Conservation (phyloP, 2,329 filamentous ascomycete species). For the Xylaria hypoxylon region DNA sequence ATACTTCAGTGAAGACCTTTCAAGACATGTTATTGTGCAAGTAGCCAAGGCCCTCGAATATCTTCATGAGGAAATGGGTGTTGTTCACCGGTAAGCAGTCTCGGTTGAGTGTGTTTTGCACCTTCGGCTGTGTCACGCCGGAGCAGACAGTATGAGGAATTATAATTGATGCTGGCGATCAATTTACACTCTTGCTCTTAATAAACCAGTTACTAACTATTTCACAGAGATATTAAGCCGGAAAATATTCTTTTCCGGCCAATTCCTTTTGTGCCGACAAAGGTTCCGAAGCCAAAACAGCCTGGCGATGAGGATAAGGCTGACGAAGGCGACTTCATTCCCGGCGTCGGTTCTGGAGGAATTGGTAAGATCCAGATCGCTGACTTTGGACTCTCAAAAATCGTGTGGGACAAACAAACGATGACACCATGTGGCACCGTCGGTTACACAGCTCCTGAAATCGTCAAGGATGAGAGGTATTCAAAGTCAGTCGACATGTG, state of each 20-base stretch:
- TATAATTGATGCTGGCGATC: background rate
- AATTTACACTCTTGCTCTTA: background rate
- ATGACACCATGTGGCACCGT: slow-evolving; percentile 99
- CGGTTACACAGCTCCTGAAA: slow-evolving; percentile 97
- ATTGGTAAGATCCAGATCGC: slow-evolving; percentile 98
- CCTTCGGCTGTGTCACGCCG: background rate
- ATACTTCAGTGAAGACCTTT: slow-evolving; percentile 97
- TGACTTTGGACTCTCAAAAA: slow-evolving; percentile 96
- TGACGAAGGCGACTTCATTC: slow-evolving; percentile 93
- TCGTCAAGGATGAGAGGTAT: slow-evolving; percentile 98
- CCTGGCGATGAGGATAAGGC: slow-evolving; percentile 97
- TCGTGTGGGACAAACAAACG: slow-evolving; percentile 97
- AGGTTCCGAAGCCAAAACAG: slow-evolving; percentile 80
- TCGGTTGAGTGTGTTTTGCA: background rate
- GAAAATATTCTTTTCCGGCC: slow-evolving; percentile 97
- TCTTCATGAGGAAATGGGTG: slow-evolving; percentile 91
- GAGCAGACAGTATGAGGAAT: background rate
- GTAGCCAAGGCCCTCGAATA: slow-evolving; percentile 96
- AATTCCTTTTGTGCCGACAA: slow-evolving; percentile 82
- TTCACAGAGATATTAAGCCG: slow-evolving; percentile 90
- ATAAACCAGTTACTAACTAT: background rate
- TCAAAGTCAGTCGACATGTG: slow-evolving; percentile 99
- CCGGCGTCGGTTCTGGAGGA: slow-evolving; percentile 83
- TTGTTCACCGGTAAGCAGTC: slow-evolving; percentile 87
- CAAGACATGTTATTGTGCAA: slow-evolving; percentile 92